These are phyloP conservation scores for Aegilops speltoides DNA, from an alignment of 176 grass and related monocot genomes.

Conservation along the genomic window DNA sequence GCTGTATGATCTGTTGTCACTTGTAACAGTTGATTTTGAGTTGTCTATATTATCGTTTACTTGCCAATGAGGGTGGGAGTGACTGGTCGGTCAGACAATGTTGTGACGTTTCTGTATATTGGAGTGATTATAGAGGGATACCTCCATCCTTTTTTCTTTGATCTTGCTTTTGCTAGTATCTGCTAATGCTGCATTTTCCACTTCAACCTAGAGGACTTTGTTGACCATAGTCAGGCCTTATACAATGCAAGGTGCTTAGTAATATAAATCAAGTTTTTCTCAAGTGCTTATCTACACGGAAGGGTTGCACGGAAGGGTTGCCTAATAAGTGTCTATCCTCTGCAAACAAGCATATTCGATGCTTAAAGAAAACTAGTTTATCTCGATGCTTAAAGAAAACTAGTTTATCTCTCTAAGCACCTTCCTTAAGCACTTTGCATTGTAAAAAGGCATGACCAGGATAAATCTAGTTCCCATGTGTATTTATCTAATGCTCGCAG, in stretches of 20 bases:
- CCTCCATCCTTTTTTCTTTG: slow-evolving; percentile 28
- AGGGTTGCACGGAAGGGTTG: too few relatives aligned
- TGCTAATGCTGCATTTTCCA: background rate
- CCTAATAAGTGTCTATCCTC: too few relatives aligned
- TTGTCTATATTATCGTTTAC: slow-evolving; percentile 42
- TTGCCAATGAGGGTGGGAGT: slow-evolving; percentile 23
- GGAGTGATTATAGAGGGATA: slow-evolving; percentile 64
- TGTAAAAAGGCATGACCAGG: too few relatives aligned
- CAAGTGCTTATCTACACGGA: too few relatives aligned
- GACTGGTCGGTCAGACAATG: slow-evolving; percentile 28
- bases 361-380: too few relatives aligned
- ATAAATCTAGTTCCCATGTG: background rate
- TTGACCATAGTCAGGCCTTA: background rate
- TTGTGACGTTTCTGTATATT: slow-evolving; percentile 71
- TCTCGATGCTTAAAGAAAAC: too few relatives aligned
- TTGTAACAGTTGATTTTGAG: slow-evolving; percentile 60
- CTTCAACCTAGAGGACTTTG: background rate
- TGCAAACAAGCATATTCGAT: too few relatives aligned
- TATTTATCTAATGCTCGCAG: background rate
- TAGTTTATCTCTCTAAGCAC: too few relatives aligned
- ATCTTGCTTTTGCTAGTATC: background rate
- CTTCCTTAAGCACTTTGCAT: too few relatives aligned
- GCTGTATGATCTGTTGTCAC: slow-evolving; percentile 38
- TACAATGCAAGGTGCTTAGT: too few relatives aligned
- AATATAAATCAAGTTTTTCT: too few relatives aligned